Evolutionary conservation across 73 alveolate species (phyloP), one percentile per base, ranked within the genome.

Genomic region (Tetrahymena malaccensis): DNA sequence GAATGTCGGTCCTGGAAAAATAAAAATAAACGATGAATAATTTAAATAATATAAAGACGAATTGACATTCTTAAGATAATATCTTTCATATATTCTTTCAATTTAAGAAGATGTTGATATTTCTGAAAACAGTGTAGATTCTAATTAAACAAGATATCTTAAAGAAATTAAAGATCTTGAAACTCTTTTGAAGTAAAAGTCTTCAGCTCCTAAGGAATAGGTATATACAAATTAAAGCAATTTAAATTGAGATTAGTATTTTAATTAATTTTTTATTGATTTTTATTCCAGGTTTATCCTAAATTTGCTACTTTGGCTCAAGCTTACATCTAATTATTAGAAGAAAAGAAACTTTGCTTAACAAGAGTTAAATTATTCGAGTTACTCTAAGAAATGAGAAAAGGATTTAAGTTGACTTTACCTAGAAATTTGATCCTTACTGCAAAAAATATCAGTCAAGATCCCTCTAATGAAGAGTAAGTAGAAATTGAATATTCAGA

Each of bases 141-240:
- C 94, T 25, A 96, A 97, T 31, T 96, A 97, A 94, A 35, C 96
- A 22, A 97, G 98, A 85, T 98, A 96, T 93, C 84, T 96, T 40
- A 97, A 98, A 93, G 99, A 98, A 93, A 96, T 98, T 94, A 96
- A 97, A 13, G 99, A 98, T 94, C 96, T 98, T 4, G 97, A 98
- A 94, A 98, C 97, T 50, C 96, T 98, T 34, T 97, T 98, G 35
- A 99, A 98, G 13, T 97, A 98, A 95, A 98, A 98, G 85, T 94
- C 98, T 22, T 97, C 99, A n/a, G 98, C 98, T 85, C 99, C 99
- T 6, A 98, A 98, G 96, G 99, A 98, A 44, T 97, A 96, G 85
- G 94, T 85, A 43, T 27, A 3, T 4, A 37, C 7, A 37, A 37
- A 4, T 4, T 37, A 37, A 37, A 37, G 10, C 43, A 37, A 37